Base-by-base conservation (phyloP, 2,329 filamentous ascomycete genomes). In the Ascocoryne sarcoides region DNA sequence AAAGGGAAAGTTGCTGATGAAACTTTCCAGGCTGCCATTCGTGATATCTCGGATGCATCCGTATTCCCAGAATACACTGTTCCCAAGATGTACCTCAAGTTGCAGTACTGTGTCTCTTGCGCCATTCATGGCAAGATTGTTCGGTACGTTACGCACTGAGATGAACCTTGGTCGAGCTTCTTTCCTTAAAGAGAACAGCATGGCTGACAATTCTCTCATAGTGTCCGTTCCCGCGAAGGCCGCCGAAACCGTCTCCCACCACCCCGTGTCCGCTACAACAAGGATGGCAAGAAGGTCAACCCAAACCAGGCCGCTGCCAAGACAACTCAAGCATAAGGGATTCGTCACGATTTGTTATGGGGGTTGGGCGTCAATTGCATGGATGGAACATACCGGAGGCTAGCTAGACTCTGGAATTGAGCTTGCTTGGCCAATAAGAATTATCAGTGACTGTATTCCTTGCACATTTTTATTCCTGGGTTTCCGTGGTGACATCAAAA, bases 21-120 rank as follows among this genome's bases (percentile, higher is more conserved):
- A n/a, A n/a, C n/a, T n/a, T n/a, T n/a, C n/a, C n/a, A n/a, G n/a
- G 17, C 32, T 20, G 40, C 31, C 33, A 43, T 64, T 96, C 92
- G 92, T 88, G 92, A 98, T 87, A 98, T 98, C 76, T 95, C 89
- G 58, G 92, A 98, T 70, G 92, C 93, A 65, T 96, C 92, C 65
- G 92, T 98, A 72, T 98, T 96, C 75, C 71, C 84, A 64, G 92
- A 98, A 77, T 98, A 98, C 80, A 89, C 88, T 61, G 90, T 98
- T 65, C 92, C 92, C 74, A 98, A 98, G 86, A 98, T 98, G 93
- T 98, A 98, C 86, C 79, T 98, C 75, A 98, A 98, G 84, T 84
- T 98, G 70, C 92, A 98, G 79, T 98, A 98, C 87, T 98, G 92
- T 72, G 92, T 98, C 67, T 96, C 90, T 72, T 98, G 92, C 75